phyloP scores from a whole-genome alignment of 257 asterid species.

The Ilex asprella region DNA sequence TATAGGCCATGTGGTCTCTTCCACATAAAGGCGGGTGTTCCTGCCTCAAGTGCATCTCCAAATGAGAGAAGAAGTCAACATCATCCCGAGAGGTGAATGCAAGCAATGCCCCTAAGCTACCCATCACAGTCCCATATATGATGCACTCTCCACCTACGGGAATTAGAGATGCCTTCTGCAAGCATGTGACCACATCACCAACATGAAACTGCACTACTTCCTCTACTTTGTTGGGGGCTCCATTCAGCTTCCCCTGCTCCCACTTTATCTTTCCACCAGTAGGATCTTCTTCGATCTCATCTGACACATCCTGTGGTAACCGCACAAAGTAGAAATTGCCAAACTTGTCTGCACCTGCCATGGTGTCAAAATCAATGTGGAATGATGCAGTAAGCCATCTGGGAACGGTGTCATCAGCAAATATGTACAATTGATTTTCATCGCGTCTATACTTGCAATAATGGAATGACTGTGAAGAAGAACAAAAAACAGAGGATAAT shows the following conservation, averaged over 20 bases:
- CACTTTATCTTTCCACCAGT: slow-evolving; percentile 99
- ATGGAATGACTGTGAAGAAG: slow-evolving; percentile 77
- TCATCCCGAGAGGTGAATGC: slow-evolving; percentile 95
- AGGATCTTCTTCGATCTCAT: slow-evolving; percentile 98
- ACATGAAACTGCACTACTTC: slow-evolving; percentile 94
- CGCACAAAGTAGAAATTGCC: slow-evolving; percentile 94
- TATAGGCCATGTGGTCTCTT: slow-evolving; percentile 97
- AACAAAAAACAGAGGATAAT: neutral
- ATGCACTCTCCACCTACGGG: slow-evolving; percentile 98
- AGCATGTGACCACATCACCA: slow-evolving; percentile 83
- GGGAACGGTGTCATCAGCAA: slow-evolving; percentile 98
- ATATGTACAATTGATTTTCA: slow-evolving; percentile 93
- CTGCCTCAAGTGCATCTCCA: slow-evolving; percentile 99
- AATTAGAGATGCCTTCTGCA: slow-evolving; percentile 87
- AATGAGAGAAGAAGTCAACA: slow-evolving; percentile 93
- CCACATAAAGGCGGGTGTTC: slow-evolving; percentile 98
- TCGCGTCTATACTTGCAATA: slow-evolving; percentile 98
- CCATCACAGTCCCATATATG: slow-evolving; percentile 90
- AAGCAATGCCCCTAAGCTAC: slow-evolving; percentile 90
- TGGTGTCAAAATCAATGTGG: slow-evolving; percentile 89
- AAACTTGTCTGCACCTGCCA: slow-evolving; percentile 97
- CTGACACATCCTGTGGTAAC: slow-evolving; percentile 91
- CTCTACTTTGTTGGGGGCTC: slow-evolving; percentile 97
- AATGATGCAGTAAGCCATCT: slow-evolving; percentile 92
- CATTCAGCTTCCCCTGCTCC: slow-evolving; percentile 98